Evolutionary conservation across 352 stramenopile species (phyloP).

Genomic region (Elongisporangium undulatum): DNA sequence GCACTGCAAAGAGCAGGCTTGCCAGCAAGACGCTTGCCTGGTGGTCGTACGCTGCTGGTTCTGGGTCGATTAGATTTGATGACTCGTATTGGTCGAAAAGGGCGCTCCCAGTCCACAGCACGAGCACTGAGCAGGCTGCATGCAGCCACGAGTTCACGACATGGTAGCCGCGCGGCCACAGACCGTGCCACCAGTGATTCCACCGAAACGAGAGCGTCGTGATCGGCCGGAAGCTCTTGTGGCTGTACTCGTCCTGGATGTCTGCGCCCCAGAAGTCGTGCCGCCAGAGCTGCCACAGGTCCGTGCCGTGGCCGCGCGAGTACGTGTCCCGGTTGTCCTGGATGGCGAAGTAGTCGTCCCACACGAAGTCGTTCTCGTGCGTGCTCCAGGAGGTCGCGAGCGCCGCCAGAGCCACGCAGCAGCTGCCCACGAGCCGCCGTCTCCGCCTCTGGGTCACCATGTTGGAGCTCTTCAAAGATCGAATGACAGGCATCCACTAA

Average conservation of each 20-base stretch:
- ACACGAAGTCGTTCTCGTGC: conserved; percentile 65
- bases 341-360: conserved; percentile 82
- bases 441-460: too few species aligned
- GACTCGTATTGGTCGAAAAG: conserved; percentile 20
- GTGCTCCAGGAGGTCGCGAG: conserved; percentile 40
- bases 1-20: conserved; percentile 72
- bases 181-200: conserved; percentile 33
- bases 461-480: background rate
- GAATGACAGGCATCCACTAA: background rate
- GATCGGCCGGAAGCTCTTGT: conserved; percentile 86
- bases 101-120: conserved; percentile 17
- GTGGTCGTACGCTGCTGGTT: background rate
- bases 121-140: conserved; percentile 3
- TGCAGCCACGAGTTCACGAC: conserved; percentile 68
- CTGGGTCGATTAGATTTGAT: background rate
- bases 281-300: conserved; percentile 33
- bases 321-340: conserved; percentile 46
- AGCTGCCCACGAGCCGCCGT: background rate
- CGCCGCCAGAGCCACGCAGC: conserved; percentile 21
- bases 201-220: conserved; percentile 63
- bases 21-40: conserved; percentile 11
- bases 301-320: conserved; percentile 5
- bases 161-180: conserved; percentile 45
- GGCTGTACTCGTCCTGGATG: conserved; percentile 40
- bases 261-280: conserved; percentile 84